A percentile compares a stretch with the other conserved stretches of the same genome.
phyloP scores from a whole-genome alignment of 129 eudicot genomes.

The Flaveria trinervia region DNA sequence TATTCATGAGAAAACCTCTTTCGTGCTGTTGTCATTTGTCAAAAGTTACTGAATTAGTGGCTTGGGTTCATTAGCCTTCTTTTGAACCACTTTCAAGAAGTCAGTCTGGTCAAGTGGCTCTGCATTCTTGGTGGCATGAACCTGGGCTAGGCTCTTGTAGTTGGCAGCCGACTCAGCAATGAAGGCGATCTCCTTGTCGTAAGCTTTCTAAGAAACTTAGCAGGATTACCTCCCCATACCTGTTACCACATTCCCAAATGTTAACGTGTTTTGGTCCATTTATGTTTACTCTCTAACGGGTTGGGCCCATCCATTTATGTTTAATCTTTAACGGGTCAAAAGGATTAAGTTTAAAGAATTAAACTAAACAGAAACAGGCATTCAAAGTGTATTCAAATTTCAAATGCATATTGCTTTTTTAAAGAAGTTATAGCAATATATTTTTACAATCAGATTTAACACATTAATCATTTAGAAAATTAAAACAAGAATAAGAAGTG shows the following conservation, averaged over 20 bases:
- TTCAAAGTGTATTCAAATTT: background rate
- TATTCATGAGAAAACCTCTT: conserved; percentile 16
- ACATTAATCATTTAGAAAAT: background rate
- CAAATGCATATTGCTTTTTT: background rate
- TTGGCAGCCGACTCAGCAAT: conserved; percentile 67
- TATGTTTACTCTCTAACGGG: background rate
- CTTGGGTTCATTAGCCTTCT: conserved; percentile 54
- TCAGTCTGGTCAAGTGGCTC: conserved; percentile 63
- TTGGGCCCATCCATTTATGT: background rate
- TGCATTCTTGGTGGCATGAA: conserved; percentile 70
- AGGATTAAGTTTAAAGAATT: background rate
- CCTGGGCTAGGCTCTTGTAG: conserved; percentile 65
- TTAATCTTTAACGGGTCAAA: background rate
- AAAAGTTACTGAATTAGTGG: conserved; percentile 51
- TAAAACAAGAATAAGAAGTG: background rate
- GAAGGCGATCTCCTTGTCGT: conserved; percentile 70
- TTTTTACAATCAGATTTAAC: background rate
- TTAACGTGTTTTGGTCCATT: background rate
- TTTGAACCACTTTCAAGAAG: conserved; percentile 61
- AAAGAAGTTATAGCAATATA: background rate
- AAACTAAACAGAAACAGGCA: background rate
- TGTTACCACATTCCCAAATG: conserved; percentile 26
- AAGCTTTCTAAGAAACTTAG: conserved; percentile 74
- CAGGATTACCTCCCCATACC: conserved; percentile 94
- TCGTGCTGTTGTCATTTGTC: conserved; percentile 6